Percentiles rank a stretch among this genome's conserved stretches.
Conservation (phyloP, 768 basidiomycete genomes). For the Boletus sp. region DNA sequence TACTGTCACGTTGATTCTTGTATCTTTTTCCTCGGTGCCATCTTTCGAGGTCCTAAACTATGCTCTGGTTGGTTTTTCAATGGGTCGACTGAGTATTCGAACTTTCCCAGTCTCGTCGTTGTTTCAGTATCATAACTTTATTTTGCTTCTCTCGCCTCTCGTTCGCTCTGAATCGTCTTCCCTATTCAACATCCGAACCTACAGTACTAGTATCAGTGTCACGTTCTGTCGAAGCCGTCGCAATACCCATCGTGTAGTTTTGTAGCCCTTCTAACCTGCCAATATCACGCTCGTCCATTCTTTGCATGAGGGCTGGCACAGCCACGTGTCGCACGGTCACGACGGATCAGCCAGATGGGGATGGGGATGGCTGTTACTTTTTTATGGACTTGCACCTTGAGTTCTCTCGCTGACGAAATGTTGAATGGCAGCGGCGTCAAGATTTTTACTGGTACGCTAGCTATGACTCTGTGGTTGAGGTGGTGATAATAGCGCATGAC, state of each 20-base stretch:
- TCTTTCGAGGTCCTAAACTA: constrained; percentile 19
- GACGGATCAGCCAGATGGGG: constrained; percentile 2
- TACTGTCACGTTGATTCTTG: constrained; percentile 13
- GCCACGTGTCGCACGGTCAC: constrained; percentile 21
- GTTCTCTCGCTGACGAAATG: constrained; percentile 34
- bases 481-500: background rate
- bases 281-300: background rate
- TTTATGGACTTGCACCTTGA: constrained; percentile 11
- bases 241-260: constrained; percentile 38
- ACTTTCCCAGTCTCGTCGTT: constrained; percentile 22
- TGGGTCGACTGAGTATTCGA: constrained; percentile 24
- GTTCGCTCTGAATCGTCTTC: constrained; percentile 14
- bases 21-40: constrained; percentile 9
- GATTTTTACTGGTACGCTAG: constrained; percentile 51
- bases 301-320: background rate
- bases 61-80: constrained; percentile 20
- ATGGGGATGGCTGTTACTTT: constrained; percentile 12
- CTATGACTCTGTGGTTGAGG: background rate
- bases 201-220: constrained; percentile 34
- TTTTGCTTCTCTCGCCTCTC: constrained; percentile 21
- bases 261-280: constrained; percentile 24
- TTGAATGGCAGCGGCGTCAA: constrained; percentile 57
- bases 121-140: constrained; percentile 31
- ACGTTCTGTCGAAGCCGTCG: constrained; percentile 22
- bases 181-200: constrained; percentile 16